A percentile compares a stretch with the other conserved stretches of the same genome.
These are phyloP conservation scores for Phyllachora maydis DNA, from an alignment of 2,329 filamentous ascomycete genomes.

Conservation along the genomic window DNA sequence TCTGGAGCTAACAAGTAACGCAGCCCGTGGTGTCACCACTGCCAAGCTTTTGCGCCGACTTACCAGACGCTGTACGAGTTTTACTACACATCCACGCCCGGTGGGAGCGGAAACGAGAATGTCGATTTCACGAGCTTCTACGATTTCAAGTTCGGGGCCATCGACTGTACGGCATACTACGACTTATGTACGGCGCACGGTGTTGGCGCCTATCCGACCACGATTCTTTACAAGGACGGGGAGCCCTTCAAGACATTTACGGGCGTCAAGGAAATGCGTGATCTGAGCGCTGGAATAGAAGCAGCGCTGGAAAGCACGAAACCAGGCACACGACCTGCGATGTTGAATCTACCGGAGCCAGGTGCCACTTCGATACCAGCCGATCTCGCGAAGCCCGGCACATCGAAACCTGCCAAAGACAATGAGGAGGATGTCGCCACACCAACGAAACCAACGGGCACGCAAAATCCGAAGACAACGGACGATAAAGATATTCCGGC, in stretches of 20 bases:
- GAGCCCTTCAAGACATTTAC: slow-evolving; percentile 38
- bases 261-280: slow-evolving; percentile 46
- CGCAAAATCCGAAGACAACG: slow-evolving; percentile 11
- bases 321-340: slow-evolving; percentile 57
- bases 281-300: slow-evolving; percentile 54
- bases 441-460: slow-evolving; percentile 6
- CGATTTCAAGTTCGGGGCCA: slow-evolving; percentile 66
- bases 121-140: slow-evolving; percentile 60
- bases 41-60: slow-evolving; percentile 57
- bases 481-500: slow-evolving; percentile 10
- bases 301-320: slow-evolving; percentile 53
- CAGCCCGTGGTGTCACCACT: slow-evolving; percentile 49
- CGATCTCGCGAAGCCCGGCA: slow-evolving; percentile 1
- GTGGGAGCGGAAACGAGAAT: slow-evolving; percentile 30
- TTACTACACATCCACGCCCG: slow-evolving; percentile 70
- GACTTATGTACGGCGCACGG: slow-evolving; percentile 54
- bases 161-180: slow-evolving; percentile 72
- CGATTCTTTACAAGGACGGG: slow-evolving; percentile 65
- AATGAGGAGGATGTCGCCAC: slow-evolving; percentile 4
- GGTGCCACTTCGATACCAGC: slow-evolving; percentile 25
- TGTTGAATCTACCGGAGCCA: slow-evolving; percentile 47
- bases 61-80: slow-evolving; percentile 92
- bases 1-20: slow-evolving; percentile 6
- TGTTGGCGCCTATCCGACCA: slow-evolving; percentile 54
- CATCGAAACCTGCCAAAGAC: slow-evolving; percentile 6